Conservation (phyloP, 1,284 basidiomycete species). For the Porodaedalea pini region DNA sequence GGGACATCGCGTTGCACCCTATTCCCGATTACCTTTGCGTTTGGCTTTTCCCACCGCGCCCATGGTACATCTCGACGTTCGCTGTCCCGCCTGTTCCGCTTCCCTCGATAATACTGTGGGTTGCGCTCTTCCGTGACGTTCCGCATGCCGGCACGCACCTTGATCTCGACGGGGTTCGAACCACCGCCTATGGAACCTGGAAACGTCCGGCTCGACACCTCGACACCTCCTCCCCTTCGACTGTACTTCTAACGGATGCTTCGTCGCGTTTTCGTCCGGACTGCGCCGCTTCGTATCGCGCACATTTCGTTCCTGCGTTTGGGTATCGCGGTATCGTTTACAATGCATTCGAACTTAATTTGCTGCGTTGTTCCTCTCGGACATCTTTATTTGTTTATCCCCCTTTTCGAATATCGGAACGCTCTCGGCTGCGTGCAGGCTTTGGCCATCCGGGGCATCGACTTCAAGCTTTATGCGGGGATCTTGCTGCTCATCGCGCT, state of each 20-base stretch:
- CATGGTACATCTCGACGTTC: background rate
- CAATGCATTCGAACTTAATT: too few relatives aligned
- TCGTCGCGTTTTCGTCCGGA: too few relatives aligned
- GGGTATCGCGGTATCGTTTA: too few relatives aligned
- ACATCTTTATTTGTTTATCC: background rate
- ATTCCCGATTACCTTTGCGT: background rate
- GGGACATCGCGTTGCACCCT: background rate
- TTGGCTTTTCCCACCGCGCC: slow-evolving; percentile 6
- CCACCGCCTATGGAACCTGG: background rate
- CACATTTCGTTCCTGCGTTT: too few relatives aligned
- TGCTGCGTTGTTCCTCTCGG: too few relatives aligned
- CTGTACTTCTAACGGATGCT: too few relatives aligned
- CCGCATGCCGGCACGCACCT: slow-evolving; percentile 18
- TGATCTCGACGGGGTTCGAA: slow-evolving; percentile 20
- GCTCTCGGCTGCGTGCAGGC: slow-evolving; percentile 21
- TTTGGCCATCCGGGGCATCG: slow-evolving; percentile 22
- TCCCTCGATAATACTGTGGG: background rate
- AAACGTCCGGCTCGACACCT: too few relatives aligned
- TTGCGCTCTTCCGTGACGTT: slow-evolving; percentile 20
- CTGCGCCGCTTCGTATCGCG: too few relatives aligned
- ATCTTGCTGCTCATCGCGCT: slow-evolving; percentile 25
- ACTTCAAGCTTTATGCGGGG: slow-evolving; percentile 21
- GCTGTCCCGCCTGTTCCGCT: background rate
- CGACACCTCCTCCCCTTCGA: too few relatives aligned
- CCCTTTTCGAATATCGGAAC: background rate